Base-by-base conservation (phyloP, 2,329 filamentous ascomycete genomes). In the Apiospora malaysiana region DNA sequence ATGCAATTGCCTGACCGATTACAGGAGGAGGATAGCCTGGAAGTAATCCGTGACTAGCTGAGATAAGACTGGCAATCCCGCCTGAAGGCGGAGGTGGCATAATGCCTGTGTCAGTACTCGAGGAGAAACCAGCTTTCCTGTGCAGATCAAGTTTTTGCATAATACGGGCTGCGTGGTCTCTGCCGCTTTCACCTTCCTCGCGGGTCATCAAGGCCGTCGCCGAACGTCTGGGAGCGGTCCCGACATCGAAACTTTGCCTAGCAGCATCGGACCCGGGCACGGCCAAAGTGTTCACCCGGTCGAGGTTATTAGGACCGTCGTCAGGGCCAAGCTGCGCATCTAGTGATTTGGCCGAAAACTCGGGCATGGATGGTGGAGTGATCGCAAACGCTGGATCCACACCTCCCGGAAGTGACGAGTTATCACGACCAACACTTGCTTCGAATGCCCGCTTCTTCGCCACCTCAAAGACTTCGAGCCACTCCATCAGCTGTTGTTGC, bases 391-490 rank as follows among this genome's bases (percentile, higher is more conserved):
- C 96, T 69, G 95, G 90, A 76, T 92, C 91, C 66, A 87, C 78
- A 32, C 85, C 84, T 32, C 87, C 86, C 6, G 85, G 82, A 5
- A 87, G 78, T 2, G 83, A 79, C 27, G 81, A 82, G 70, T 79
- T 84, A 67, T 85, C 85, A 68, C 86, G 83, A 43, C 85, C 86
- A 74, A 90, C 88, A 77, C 85, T 92, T 21, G 87, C 92, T 79
- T 98, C 94, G 66, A 99, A 89, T 0, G 95, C 95, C 78, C 92
- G 94, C 76, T 95, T 94, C 83, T 99, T 99, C 69, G 95, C 95
- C 21, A 95, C 90, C 76, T 99, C 95, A 76, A 99, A 98, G 0
- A 95, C 91, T 74, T 93, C 90, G 70, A 99, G 90, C 96, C 96
- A 99, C 77, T 97, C 93, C 71, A 93, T 94, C n/a, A 99, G 88